Evolutionary conservation across 768 basidiomycete genomes (phyloP).

Genomic region (Auricularia sp.): DNA sequence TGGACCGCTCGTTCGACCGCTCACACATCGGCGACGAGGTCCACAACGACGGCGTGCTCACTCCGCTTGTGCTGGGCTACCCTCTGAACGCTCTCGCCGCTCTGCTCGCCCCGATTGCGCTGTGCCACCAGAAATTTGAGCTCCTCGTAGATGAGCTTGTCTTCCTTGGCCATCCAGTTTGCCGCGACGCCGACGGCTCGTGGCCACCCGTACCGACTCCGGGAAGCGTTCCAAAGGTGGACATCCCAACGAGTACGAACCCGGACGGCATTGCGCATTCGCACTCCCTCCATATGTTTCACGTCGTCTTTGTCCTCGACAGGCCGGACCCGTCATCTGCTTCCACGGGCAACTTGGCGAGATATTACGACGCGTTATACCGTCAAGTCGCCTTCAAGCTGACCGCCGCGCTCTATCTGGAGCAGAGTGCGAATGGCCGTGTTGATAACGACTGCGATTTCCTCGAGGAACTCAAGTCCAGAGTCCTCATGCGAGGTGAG

Average conservation of each 20-base stretch:
- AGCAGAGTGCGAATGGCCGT: slow-evolving; percentile 80
- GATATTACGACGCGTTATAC: slow-evolving; percentile 81
- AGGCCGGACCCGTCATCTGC: slow-evolving; percentile 84
- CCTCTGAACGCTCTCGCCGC: slow-evolving; percentile 71
- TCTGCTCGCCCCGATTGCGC: slow-evolving; percentile 65
- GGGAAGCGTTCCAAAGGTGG: not conserved
- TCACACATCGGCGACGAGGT: not conserved
- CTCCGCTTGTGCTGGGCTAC: slow-evolving; percentile 58
- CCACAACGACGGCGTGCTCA: slow-evolving; percentile 2
- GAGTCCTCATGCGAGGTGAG: slow-evolving; percentile 53
- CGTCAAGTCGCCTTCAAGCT: slow-evolving; percentile 82
- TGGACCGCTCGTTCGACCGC: slow-evolving; percentile 1
- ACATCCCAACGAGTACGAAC: not conserved
- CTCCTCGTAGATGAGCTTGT: slow-evolving; percentile 83
- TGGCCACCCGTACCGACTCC: slow-evolving; percentile 36
- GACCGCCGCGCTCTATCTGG: slow-evolving; percentile 85
- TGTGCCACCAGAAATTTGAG: slow-evolving; percentile 94
- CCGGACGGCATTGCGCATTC: not conserved
- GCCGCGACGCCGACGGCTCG: slow-evolving; percentile 56
- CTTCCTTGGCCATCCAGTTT: slow-evolving; percentile 93
- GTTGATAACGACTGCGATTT: slow-evolving; percentile 73
- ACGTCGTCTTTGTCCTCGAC: slow-evolving; percentile 81
- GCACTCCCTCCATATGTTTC: slow-evolving; percentile 56
- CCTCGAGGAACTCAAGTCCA: slow-evolving; percentile 62
- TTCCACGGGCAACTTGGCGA: slow-evolving; percentile 62